Base-by-base conservation (phyloP, 805 yeast genomes). In the Myxozyma vanderwaltii region DNA sequence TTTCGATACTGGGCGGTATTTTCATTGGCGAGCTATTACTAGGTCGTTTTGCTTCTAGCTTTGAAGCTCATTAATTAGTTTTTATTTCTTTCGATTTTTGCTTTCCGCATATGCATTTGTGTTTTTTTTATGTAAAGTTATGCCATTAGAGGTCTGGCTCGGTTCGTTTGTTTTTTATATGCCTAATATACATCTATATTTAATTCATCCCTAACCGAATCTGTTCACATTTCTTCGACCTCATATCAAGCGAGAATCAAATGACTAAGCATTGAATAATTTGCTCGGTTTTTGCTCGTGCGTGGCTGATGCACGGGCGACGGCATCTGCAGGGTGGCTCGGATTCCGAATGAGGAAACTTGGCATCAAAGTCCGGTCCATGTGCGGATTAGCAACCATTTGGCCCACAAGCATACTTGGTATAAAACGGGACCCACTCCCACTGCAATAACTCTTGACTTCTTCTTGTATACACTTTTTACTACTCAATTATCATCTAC, bases 1-100 rank as follows among this genome's bases (percentile, higher is more conserved):
- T 68, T 17, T 65, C 71, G 17, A 64, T 69, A 19, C 59, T 69
- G 4, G 71, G 63, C 21, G 71, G 71, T 19, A 56, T 68, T 24
- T 62, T 69, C 43, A 54, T 69, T 3, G 71, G 71, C 17, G 70
- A 69, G 56, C 58, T 69, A 27, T 19, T 69, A 7, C 45, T 69
- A n/a, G 71, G 70, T 8, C 63, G 71, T 4, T 69, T 63, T 44
- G 61, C 61, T 15, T 52, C 63, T 17, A 39, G 38, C 27, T 51
- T 56, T 29, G 52, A 24, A 31, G 52, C 50, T 10, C 53, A 54
- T 38, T 49, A 43, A 21, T 47, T 27, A 10, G 43, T 35, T 21
- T 35, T 33, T 3, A 19, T 4, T 27, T 27, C 17, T 17, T 15
- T 45, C 12, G 26, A 5, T 41, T 12, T 41, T 29, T 24, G 10